Evolutionary conservation across 1,139 yeast species (phyloP).

Genomic region (Maudiozyma humilis): DNA sequence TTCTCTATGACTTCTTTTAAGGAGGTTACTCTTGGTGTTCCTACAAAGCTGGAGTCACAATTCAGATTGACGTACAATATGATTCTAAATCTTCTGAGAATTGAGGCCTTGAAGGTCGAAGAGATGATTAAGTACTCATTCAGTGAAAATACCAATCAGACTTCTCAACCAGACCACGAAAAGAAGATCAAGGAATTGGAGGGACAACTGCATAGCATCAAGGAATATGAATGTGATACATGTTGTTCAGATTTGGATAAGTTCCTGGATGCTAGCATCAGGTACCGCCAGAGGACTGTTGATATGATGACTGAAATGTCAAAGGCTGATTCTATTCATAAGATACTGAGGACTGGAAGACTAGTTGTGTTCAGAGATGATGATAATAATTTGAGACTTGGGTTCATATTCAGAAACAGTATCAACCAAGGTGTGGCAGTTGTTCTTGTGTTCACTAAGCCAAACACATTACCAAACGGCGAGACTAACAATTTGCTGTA

Average conservation of each 20-base stretch:
- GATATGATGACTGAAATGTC: conserved; percentile 43
- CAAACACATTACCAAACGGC: conserved; percentile 23
- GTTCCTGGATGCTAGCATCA: conserved; percentile 39
- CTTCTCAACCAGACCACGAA: conserved; percentile 80
- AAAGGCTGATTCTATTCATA: conserved; percentile 40
- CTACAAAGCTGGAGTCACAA: conserved; percentile 84
- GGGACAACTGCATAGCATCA: conserved; percentile 37
- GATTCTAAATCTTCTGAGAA: conserved; percentile 84
- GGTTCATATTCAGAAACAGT: conserved; percentile 44
- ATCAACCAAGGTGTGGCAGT: conserved; percentile 32
- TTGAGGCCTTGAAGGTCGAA: conserved; percentile 89
- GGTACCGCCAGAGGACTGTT: conserved; percentile 39
- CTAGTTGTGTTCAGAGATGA: conserved; percentile 51
- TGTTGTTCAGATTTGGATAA: conserved; percentile 37
- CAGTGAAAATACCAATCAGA: conserved; percentile 83
- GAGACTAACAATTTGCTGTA: conserved; percentile 43
- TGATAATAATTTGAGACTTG: conserved; percentile 40
- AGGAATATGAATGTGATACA: conserved; percentile 35
- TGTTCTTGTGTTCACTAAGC: conserved; percentile 26
- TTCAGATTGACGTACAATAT: conserved; percentile 90
- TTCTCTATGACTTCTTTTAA: conserved; percentile 53
- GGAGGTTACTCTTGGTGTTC: conserved; percentile 75
- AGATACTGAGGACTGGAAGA: conserved; percentile 50
- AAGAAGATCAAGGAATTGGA: conserved; percentile 49
- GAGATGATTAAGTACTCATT: conserved; percentile 96